Base-by-base conservation (phyloP, 805 yeast genomes). In the Ogataea polymorpha region DNA sequence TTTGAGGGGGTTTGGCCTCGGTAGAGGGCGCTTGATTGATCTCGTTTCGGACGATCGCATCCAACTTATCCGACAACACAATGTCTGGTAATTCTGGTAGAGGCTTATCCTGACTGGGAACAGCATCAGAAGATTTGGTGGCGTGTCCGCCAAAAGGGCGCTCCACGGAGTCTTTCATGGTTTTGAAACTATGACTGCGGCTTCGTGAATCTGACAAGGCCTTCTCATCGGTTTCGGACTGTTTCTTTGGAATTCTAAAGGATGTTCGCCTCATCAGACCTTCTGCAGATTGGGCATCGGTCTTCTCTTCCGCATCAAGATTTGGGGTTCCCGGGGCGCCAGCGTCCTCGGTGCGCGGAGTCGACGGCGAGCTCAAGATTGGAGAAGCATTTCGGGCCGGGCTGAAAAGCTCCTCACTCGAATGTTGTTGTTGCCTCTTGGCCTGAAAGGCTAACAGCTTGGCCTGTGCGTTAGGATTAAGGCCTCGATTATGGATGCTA, bases 371-470 rank as follows among this genome's bases (percentile, higher is more conserved):
- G 10, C 46, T 32, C 35, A 39, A 17, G 23, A 37, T 31, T 4
- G 45, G 45, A 9, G 51, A 46, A 9, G 35, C 16, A 13, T 32
- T 23, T 5, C 16, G 20, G n/a, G 20, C 12, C 3, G 43, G 26
- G 14, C 43, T 34, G 16, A 25, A 42, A 13, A 27, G 32, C 16
- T 45, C 45, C 6, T 38, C 45, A 16, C 31, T 32, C 27, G 36
- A 43, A 18, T 42, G 49, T 11, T 39, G 50, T 30, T 58, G 65
- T 44, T 79, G 80, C 51, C 96, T 75, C 55, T 83, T 80, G 49
- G 86, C 88, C 61, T 89, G 96, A 54, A 90, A 86, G 0, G 96
- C 96, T 60, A 85, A 66, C 26, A 90, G 73, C 48, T 93, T 71
- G 1, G 96, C 96, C 61, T 89, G 96, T 29, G 88, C 75, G 48